A percentile compares a stretch with the other conserved stretches of the same genome.
phyloP scores from a whole-genome alignment of 129 eudicot species.

The Centella asiatica region DNA sequence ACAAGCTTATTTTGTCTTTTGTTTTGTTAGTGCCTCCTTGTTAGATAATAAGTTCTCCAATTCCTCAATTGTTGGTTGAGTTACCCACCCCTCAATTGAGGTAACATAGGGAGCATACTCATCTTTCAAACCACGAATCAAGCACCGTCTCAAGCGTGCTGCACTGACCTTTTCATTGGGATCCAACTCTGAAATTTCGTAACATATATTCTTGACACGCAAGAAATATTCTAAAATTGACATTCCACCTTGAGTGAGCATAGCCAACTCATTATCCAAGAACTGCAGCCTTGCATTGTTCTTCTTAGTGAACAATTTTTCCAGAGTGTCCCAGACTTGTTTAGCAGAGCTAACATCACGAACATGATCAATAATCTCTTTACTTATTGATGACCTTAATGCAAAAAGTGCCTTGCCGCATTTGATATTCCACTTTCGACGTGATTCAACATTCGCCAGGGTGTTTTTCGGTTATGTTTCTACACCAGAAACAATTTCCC shows the following conservation, averaged over 20 bases:
- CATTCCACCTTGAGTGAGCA: not conserved
- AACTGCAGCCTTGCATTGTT: not conserved
- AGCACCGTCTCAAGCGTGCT: not conserved
- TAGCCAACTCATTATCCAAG: not conserved
- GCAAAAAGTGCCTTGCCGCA: not conserved
- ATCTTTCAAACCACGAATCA: not conserved
- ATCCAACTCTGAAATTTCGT: not conserved
- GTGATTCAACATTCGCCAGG: not conserved
- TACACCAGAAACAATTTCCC: not conserved
- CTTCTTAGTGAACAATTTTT: not conserved
- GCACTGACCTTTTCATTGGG: not conserved
- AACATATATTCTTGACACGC: not conserved
- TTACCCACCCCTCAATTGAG: slow-evolving; percentile 18
- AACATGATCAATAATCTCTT: not conserved
- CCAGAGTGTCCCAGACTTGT: not conserved
- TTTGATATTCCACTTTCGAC: not conserved
- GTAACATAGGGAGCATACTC: not conserved
- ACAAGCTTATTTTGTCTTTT: slow-evolving; percentile 9
- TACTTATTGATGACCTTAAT: not conserved
- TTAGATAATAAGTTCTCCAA: slow-evolving; percentile 14
- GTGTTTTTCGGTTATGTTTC: not conserved
- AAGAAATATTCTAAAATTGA: not conserved
- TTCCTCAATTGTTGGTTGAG: slow-evolving; percentile 16
- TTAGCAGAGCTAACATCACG: not conserved
- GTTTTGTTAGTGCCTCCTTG: slow-evolving; percentile 21